Evolutionary conservation across 306 rosid species (phyloP).

Genomic region (Oxytropis ochrocephala): DNA sequence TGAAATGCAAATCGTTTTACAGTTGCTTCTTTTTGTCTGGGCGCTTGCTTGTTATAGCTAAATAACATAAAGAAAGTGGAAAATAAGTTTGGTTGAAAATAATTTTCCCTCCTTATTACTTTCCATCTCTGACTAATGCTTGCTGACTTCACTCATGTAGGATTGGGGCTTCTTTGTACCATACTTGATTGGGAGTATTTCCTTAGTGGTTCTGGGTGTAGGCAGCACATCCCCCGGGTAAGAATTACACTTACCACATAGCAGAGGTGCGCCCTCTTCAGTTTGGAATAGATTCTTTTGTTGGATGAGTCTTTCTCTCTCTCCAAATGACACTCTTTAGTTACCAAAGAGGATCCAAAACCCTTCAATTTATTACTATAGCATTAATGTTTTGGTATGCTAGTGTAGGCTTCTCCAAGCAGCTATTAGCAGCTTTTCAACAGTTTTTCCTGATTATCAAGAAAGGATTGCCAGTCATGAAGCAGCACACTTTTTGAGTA

Average conservation of each 20-base stretch:
- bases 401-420: conserved; percentile 89
- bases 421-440: conserved; percentile 76
- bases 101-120: not conserved
- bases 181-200: conserved; percentile 85
- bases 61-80: not conserved
- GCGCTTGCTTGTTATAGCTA: not conserved
- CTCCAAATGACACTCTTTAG: no score
- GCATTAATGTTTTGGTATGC: conserved; percentile 19
- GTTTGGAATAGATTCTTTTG: not conserved
- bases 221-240: conserved; percentile 96
- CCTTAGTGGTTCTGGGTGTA: conserved; percentile 78
- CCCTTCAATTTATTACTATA: not conserved
- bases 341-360: no score
- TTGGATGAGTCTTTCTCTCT: no score
- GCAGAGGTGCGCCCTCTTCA: not conserved
- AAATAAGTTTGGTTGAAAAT: not conserved
- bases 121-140: conserved; percentile 18
- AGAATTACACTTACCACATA: conserved; percentile 13
- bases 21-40: not conserved
- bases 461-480: conserved; percentile 89
- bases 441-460: conserved; percentile 88
- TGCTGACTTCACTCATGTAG: conserved; percentile 32
- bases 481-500: conserved; percentile 94
- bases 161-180: conserved; percentile 98
- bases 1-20: not conserved